A percentile compares a stretch with the other conserved stretches of the same genome.
Evolutionary conservation across 768 basidiomycete species (phyloP).

Genomic region (Suillus paluster): DNA sequence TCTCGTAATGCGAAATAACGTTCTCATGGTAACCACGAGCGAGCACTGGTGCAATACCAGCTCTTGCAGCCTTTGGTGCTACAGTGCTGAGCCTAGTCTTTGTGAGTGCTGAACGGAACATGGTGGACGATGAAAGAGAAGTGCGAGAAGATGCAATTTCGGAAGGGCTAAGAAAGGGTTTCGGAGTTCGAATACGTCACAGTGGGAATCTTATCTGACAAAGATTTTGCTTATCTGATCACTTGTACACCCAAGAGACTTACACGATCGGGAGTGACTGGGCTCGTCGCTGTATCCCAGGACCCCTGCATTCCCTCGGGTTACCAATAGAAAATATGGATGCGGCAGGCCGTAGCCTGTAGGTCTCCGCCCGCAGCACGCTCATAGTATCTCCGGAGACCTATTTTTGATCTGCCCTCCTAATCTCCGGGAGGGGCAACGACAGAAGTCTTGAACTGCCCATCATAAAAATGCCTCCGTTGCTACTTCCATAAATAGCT

Average conservation of each 20-base stretch:
- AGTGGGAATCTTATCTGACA: constrained; percentile 19
- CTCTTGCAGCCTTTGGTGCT: constrained; percentile 45
- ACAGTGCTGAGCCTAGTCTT: constrained; percentile 51
- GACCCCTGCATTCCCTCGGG: too few species aligned
- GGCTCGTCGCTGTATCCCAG: too few species aligned
- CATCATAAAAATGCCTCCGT: neutral
- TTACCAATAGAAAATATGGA: too few species aligned
- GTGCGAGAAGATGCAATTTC: constrained; percentile 7
- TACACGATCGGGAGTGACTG: too few species aligned
- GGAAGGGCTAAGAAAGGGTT: constrained; percentile 1
- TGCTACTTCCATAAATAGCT: neutral
- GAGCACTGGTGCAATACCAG: constrained; percentile 51
- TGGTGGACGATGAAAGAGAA: constrained; percentile 46
- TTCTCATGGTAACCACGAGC: constrained; percentile 91
- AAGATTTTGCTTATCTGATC: constrained; percentile 8
- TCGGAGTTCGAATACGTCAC: constrained; percentile 23
- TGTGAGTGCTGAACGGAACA: constrained; percentile 70
- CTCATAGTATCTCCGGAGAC: neutral
- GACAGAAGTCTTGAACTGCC: neutral
- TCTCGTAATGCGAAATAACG: constrained; percentile 97
- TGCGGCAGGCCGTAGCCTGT: neutral
- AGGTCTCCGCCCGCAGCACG: neutral
- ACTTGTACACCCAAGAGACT: neutral
- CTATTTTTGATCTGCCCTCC: neutral
- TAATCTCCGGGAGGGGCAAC: neutral